Evolutionary conservation across 371 early-diverging fungal species (phyloP).

Genomic region (Mortierella sp.): DNA sequence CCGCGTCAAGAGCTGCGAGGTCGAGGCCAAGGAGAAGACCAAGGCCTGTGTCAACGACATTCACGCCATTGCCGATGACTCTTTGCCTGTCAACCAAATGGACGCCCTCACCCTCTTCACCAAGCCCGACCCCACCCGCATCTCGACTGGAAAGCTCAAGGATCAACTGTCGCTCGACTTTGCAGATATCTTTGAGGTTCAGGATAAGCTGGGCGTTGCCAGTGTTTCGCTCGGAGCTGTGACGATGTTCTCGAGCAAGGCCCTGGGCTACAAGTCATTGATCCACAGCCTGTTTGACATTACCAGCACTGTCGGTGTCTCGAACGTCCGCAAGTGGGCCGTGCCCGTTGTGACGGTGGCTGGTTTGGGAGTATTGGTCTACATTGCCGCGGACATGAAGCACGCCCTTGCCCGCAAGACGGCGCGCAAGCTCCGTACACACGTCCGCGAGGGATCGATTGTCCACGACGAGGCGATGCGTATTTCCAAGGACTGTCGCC

Average conservation of each 20-base stretch:
- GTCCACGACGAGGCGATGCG: conserved; percentile 79
- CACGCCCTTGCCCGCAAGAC: conserved; percentile 86
- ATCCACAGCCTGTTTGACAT: conserved; percentile 44
- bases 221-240: conserved; percentile 55
- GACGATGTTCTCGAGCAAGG: conserved; percentile 51
- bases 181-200: conserved; percentile 78
- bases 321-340: conserved; percentile 54
- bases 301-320: conserved; percentile 42
- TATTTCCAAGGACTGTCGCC: conserved; percentile 79
- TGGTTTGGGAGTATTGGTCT: conserved; percentile 81
- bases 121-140: conserved; percentile 61
- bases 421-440: conserved; percentile 78
- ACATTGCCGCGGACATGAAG: conserved; percentile 88
- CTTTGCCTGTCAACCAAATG: conserved; percentile 60
- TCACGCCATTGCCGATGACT: conserved; percentile 68
- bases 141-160: conserved; percentile 71
- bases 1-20: conserved; percentile 76
- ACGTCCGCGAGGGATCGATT: conserved; percentile 74
- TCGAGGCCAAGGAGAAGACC: conserved; percentile 75
- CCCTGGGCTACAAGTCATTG: conserved; percentile 47
- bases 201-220: conserved; percentile 66
- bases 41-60: conserved; percentile 72
- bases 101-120: conserved; percentile 66
- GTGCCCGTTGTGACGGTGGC: conserved; percentile 55
- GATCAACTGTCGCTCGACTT: conserved; percentile 53